Base-by-base conservation (phyloP, 2,329 filamentous ascomycete species). In the Cucurbitaria berberidis region DNA sequence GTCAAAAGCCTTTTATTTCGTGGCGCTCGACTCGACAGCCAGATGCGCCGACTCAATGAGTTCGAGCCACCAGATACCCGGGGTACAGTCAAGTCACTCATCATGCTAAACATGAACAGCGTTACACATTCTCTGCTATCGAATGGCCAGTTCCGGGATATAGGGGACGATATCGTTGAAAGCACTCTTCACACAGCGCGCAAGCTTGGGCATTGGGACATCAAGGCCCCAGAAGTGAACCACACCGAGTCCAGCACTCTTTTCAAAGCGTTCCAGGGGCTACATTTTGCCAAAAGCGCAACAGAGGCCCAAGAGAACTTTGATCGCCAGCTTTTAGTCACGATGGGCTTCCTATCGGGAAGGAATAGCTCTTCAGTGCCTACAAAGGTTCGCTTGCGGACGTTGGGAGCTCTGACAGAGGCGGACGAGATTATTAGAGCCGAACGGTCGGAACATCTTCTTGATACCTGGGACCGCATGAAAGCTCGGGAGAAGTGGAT, bases 161-260 rank as follows among this genome's bases (percentile, higher is more conserved):
- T 79, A 24, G 83, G 83, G 3, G 79, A 83, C 2, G 76, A 82
- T 7, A 85, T 85, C 0, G 78, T 89, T 7, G 88, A 91, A 41
- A 89, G 84, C 56, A 91, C 91, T 47, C 89, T 96, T 59, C 84
- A 86, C 47, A 91, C 90, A 5, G 92, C 93, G 18, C 85, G 90
- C 54, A 89, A 89, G 60, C 80, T 98, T 15, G 92, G 95, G 62
- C 89, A 93, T 66, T 99, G 95, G 95, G 93, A 97, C 69, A 82
- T 98, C 18, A 89, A 90, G 13, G 86, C 87, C 0, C 90, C 92
- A 0, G 79, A 82, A 7, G 77, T 81, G 2, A 84, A 82, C 43
- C 79, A 82, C 11, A 87, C 85, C 26, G 85, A 88, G 49, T 81
- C 87, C 1, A 86, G 88, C 3, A 87, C 85, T 1, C 79, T 93